These are phyloP conservation scores for Fermentozyma sake DNA, from an alignment of 1,139 yeast species.

Conservation along the genomic window DNA sequence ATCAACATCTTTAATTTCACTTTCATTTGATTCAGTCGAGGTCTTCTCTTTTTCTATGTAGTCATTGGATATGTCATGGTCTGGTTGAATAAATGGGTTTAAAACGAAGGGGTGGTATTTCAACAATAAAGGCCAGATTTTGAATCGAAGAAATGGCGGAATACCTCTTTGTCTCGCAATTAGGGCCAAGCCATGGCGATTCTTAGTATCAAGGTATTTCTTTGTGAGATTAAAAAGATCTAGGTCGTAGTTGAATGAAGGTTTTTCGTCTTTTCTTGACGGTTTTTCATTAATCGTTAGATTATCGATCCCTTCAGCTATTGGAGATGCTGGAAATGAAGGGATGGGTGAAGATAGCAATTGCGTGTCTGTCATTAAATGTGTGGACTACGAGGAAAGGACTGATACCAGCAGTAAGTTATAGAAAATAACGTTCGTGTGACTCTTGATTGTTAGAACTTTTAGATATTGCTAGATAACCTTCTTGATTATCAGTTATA, in stretches of 20 bases:
- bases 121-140: constrained; percentile 80
- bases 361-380: no score
- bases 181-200: constrained; percentile 68
- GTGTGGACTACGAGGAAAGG: no score
- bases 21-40: constrained; percentile 2
- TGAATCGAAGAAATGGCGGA: constrained; percentile 75
- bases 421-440: no score
- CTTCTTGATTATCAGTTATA: no score
- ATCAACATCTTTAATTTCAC: no score
- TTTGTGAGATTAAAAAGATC: constrained; percentile 36
- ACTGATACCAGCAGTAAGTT: no score
- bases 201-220: constrained; percentile 43
- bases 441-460: no score
- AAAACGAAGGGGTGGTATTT: constrained; percentile 82
- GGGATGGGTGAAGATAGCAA: no score
- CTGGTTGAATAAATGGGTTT: constrained; percentile 68
- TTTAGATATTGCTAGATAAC: no score
- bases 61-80: constrained; percentile 16
- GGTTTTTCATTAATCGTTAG: no score
- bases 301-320: no score
- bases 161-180: constrained; percentile 81
- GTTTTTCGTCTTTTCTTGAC: constrained; percentile 24
- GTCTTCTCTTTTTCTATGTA: constrained; percentile 12
- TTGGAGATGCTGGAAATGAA: no score
- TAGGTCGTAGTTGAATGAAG: constrained; percentile 39